Conservation (phyloP, 2,329 filamentous ascomycete species). For the Blastomyces parvus region DNA sequence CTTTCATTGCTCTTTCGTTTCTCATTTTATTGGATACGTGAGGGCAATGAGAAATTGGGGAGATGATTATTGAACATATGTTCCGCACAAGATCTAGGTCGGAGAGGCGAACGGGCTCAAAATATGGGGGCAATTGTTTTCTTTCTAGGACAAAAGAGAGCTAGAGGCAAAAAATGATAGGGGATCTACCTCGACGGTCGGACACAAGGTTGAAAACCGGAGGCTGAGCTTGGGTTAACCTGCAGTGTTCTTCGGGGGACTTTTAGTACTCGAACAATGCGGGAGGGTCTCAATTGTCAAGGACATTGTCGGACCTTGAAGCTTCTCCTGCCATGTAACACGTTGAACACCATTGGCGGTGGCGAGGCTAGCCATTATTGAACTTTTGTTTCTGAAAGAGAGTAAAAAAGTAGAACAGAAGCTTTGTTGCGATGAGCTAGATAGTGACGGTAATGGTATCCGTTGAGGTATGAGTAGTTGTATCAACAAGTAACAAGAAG, state of each 20-base stretch:
- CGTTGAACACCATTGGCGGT: constrained; percentile 18
- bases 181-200: constrained; percentile 56
- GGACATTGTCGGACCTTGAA: constrained; percentile 41
- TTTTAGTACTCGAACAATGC: constrained; percentile 13
- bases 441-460: neutral
- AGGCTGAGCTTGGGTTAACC: constrained; percentile 42
- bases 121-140: neutral
- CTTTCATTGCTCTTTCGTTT: neutral
- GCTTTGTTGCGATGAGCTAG: neutral
- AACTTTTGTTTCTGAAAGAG: constrained; percentile 4
- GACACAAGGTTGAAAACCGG: constrained; percentile 63
- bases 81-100: neutral
- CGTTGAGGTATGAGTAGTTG: neutral
- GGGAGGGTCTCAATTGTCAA: neutral
- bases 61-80: neutral
- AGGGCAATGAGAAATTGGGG: neutral
- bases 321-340: constrained; percentile 47
- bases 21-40: neutral
- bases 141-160: neutral
- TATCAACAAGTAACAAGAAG: neutral
- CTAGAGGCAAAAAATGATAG: constrained; percentile 5
- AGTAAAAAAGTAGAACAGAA: constrained; percentile 7
- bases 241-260: constrained; percentile 47
- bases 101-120: neutral
- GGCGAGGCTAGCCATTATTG: constrained; percentile 18